A percentile compares a stretch with the other conserved stretches of the same genome.
These are phyloP conservation scores for Bisporella sp. DNA, from an alignment of 2,329 filamentous ascomycete species.

Conservation along the genomic window DNA sequence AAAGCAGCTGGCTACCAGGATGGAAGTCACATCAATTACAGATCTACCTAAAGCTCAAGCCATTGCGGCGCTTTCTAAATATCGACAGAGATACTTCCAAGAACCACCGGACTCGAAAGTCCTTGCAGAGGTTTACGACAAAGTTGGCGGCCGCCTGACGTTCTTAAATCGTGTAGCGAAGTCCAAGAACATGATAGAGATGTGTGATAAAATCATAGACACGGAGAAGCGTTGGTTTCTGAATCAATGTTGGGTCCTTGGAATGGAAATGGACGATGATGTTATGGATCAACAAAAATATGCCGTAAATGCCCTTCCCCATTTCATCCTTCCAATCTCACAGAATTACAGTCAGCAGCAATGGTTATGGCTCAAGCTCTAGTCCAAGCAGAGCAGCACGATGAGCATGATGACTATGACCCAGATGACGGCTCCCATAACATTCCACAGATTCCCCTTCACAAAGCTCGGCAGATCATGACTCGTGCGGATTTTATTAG, in stretches of 20 bases:
- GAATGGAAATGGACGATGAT: conserved; percentile 81
- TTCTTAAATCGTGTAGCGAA: conserved; percentile 91
- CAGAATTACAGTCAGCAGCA: conserved; percentile 59
- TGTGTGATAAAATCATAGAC: conserved; percentile 65
- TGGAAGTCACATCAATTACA: conserved; percentile 84
- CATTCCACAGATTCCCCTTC: conserved; percentile 73
- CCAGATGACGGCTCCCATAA: conserved; percentile 12
- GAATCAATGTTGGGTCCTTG: conserved; percentile 73
- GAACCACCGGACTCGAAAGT: conserved; percentile 39
- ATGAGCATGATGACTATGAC: conserved; percentile 3
- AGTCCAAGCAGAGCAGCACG: conserved; percentile 61
- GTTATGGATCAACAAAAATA: conserved; percentile 98
- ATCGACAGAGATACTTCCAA: conserved; percentile 70
- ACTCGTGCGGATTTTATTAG: conserved; percentile 93
- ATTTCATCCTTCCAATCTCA: conserved; percentile 1
- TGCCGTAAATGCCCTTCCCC: conserved; percentile 53
- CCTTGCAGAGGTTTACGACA: conserved; percentile 75
- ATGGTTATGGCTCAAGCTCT: conserved; percentile 90
- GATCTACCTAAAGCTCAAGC: conserved; percentile 78
- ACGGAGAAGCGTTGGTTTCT: conserved; percentile 73
- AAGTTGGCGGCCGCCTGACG: conserved; percentile 79
- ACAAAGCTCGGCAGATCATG: conserved; percentile 86
- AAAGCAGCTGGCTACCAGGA: conserved; percentile 85
- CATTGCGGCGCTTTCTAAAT: conserved; percentile 67
- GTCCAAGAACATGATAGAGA: conserved; percentile 68